A percentile compares a stretch with the other conserved stretches of the same genome.
These are phyloP conservation scores for Aspergillus bridgeri DNA, from an alignment of 495 filamentous ascomycete species.

Conservation along the genomic window DNA sequence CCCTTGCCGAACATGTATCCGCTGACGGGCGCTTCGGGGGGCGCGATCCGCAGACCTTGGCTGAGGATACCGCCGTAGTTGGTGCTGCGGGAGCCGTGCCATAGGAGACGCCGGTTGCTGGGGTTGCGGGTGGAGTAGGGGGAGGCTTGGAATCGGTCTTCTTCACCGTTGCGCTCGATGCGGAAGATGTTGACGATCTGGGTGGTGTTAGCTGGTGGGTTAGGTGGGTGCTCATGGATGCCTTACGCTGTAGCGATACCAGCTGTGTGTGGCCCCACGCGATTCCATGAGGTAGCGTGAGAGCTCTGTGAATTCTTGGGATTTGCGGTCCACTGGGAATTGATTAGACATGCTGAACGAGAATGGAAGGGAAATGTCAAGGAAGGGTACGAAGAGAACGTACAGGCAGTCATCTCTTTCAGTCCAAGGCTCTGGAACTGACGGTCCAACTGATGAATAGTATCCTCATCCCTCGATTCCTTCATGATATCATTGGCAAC, in stretches of 20 bases:
- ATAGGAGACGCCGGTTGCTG: conserved; percentile 68
- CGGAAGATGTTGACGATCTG: conserved; percentile 76
- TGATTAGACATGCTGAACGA: too few species aligned
- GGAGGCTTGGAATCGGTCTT: conserved; percentile 60
- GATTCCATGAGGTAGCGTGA: conserved; percentile 63
- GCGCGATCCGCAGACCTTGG: conserved; percentile 82
- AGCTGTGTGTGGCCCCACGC: conserved; percentile 56
- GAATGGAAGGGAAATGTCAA: not conserved
- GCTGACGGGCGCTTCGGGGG: conserved; percentile 72
- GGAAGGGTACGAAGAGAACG: conserved; percentile 13
- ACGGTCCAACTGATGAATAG: conserved; percentile 62
- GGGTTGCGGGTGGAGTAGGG: conserved; percentile 41
- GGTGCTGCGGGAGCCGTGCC: conserved; percentile 74
- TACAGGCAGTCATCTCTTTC: conserved; percentile 66
- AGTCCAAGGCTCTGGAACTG: conserved; percentile 68
- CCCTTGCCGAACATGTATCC: conserved; percentile 87
- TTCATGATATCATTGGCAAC: conserved; percentile 77
- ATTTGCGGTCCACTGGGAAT: conserved; percentile 47
- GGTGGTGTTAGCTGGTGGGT: conserved; percentile 7
- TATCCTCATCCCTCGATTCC: conserved; percentile 45
- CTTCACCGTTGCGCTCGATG: conserved; percentile 72
- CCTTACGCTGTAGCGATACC: conserved; percentile 45
- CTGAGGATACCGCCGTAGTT: conserved; percentile 82
- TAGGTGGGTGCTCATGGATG: not conserved
- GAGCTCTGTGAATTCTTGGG: conserved; percentile 62